Percentiles rank a stretch among this genome's conserved stretches.
Evolutionary conservation across 495 filamentous ascomycete genomes (phyloP).

Genomic region (Annulohypoxylon moriforme): DNA sequence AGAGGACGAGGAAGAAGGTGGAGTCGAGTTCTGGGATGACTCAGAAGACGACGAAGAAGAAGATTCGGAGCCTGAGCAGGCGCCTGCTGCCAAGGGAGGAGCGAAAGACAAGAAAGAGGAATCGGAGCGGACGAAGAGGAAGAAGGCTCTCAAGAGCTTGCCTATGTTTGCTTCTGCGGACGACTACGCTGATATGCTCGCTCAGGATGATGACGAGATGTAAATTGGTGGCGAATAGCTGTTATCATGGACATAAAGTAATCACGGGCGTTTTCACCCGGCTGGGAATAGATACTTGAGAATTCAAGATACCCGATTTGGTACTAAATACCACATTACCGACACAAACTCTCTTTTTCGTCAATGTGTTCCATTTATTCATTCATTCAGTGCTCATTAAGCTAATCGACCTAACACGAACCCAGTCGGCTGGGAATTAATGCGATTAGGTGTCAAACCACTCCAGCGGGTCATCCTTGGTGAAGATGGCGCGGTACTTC

Average conservation of each 20-base stretch:
- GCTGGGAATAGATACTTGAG: slow-evolving; percentile 11
- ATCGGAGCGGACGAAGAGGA: slow-evolving; percentile 68
- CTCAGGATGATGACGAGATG: slow-evolving; percentile 49
- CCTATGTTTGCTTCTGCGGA: slow-evolving; percentile 93
- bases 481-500: slow-evolving; percentile 64
- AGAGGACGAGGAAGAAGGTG: slow-evolving; percentile 57
- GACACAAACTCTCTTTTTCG: background rate
- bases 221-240: background rate
- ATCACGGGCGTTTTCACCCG: slow-evolving; percentile 1
- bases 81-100: slow-evolving; percentile 29
- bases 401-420: background rate
- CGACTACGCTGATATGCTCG: slow-evolving; percentile 91
- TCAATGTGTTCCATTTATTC: background rate
- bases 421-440: background rate
- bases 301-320: slow-evolving; percentile 40
- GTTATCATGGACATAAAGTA: background rate
- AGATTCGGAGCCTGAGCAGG: slow-evolving; percentile 43
- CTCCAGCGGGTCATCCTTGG: slow-evolving; percentile 62
- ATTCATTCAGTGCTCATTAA: slow-evolving; percentile 1
- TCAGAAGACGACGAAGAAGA: slow-evolving; percentile 60
- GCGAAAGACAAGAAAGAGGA: slow-evolving; percentile 49
- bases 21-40: slow-evolving; percentile 57
- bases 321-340: slow-evolving; percentile 3
- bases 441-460: slow-evolving; percentile 65
- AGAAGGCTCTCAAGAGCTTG: slow-evolving; percentile 84